Evolutionary conservation across 768 basidiomycete genomes (phyloP).

Genomic region (Punctularia strigosozonata): DNA sequence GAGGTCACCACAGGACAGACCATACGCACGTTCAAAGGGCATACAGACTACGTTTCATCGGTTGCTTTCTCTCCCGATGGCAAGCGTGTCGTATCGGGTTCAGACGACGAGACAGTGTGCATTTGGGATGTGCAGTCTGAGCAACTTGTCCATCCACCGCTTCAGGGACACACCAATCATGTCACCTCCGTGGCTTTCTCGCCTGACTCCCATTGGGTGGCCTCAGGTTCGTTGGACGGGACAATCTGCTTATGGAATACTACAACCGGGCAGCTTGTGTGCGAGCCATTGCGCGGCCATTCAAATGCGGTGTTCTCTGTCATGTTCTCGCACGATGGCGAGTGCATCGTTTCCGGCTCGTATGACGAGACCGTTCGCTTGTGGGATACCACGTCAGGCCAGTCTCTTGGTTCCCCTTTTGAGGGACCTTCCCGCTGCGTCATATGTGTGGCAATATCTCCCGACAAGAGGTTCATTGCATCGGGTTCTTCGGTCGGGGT

Average conservation of each 20-base stretch:
- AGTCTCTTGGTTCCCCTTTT: neutral
- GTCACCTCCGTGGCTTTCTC: neutral
- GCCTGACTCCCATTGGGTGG: neutral
- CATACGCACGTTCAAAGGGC: constrained; percentile 6
- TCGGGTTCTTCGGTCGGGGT: neutral
- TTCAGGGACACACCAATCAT: neutral
- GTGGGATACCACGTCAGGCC: constrained; percentile 10
- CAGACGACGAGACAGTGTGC: constrained; percentile 5
- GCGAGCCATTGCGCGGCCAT: constrained; percentile 8
- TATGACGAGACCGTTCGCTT: constrained; percentile 3
- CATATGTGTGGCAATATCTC: neutral
- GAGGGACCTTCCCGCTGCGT: neutral
- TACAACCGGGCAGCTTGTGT: constrained; percentile 5
- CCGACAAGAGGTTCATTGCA: neutral
- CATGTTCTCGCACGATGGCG: constrained; percentile 9
- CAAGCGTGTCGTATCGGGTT: constrained; percentile 7
- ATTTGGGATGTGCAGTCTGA: constrained; percentile 10
- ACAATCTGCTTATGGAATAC: constrained; percentile 4
- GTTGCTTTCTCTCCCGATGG: constrained; percentile 13
- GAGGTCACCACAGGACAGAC: no score
- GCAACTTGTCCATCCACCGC: constrained; percentile 10
- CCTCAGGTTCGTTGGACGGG: neutral
- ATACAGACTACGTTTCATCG: constrained; percentile 5
- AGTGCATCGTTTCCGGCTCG: constrained; percentile 7
- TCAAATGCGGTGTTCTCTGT: constrained; percentile 6